phyloP scores from a whole-genome alignment of 371 early-diverging fungal species.

The Furculomyces boomerangus region DNA sequence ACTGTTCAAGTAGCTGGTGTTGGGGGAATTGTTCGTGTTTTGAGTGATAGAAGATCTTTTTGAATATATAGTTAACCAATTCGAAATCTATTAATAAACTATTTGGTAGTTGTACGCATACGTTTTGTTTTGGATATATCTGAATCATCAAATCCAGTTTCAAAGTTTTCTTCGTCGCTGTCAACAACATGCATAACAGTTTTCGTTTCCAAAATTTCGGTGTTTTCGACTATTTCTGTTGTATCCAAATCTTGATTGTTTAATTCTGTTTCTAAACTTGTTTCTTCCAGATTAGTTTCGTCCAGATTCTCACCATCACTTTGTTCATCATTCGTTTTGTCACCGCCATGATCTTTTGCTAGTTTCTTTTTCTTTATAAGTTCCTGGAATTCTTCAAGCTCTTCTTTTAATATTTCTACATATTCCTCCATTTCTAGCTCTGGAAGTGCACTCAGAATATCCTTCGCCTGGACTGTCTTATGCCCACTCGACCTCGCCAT shows the following conservation, averaged over 20 bases:
- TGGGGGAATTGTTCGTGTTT: conserved; percentile 1
- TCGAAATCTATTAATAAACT: too few species aligned
- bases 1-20: conserved; percentile 1
- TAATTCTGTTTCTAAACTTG: too few species aligned
- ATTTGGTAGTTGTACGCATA: too few species aligned
- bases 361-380: neutral
- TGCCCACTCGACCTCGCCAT: neutral
- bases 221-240: too few species aligned
- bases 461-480: neutral
- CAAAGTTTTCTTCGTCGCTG: neutral
- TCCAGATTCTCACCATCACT: neutral
- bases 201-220: too few species aligned
- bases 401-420: neutral
- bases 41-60: conserved; percentile 1
- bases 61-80: too few species aligned
- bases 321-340: neutral
- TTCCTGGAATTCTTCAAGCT: neutral
- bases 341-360: neutral
- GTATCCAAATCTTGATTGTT: too few species aligned
- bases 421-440: conserved; percentile 4
- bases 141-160: neutral
- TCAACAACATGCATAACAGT: neutral
- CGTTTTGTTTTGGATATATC: neutral
- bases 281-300: neutral
- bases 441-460: neutral